Evolutionary conservation across 2,329 filamentous ascomycete genomes (phyloP).

Genomic region (Xylariaceae sp.): DNA sequence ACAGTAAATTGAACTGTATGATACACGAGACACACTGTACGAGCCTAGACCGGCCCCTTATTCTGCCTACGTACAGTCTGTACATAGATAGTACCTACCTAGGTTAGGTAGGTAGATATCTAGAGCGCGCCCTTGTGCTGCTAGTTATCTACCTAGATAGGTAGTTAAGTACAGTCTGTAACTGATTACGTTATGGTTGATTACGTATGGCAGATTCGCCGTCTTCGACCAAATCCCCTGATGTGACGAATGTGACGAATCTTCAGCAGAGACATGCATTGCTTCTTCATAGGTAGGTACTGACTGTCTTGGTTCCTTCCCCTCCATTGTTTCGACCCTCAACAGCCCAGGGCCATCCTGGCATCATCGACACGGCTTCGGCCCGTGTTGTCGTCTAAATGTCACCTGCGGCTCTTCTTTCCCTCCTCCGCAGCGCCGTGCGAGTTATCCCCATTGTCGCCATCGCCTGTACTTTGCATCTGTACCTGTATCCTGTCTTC

Average conservation of each 20-base stretch:
- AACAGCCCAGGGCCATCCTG: constrained; percentile 19
- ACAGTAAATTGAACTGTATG: background rate
- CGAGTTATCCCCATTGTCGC: constrained; percentile 59
- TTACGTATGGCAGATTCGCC: background rate
- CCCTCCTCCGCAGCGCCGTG: constrained; percentile 51
- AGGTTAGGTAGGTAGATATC: too few relatives aligned
- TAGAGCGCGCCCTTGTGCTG: too few relatives aligned
- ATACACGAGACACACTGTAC: background rate
- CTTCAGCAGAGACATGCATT: background rate
- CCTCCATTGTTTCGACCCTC: background rate
- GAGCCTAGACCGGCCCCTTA: background rate
- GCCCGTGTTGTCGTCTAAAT: constrained; percentile 42
- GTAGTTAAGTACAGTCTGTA: background rate
- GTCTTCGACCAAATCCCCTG: background rate
- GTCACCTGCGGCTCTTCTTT: constrained; percentile 48
- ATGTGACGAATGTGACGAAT: background rate
- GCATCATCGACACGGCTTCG: constrained; percentile 24
- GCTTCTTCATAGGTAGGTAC: background rate
- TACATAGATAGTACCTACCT: background rate
- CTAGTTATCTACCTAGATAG: too few relatives aligned
- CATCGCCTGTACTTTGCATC: constrained; percentile 64
- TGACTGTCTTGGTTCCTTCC: background rate
- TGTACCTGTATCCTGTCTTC: constrained; percentile 84
- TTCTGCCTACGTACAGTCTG: background rate
- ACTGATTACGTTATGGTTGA: background rate